These are phyloP conservation scores for Wickerhamomyces sp. DNA, from an alignment of 1,139 yeast genomes.

Conservation along the genomic window DNA sequence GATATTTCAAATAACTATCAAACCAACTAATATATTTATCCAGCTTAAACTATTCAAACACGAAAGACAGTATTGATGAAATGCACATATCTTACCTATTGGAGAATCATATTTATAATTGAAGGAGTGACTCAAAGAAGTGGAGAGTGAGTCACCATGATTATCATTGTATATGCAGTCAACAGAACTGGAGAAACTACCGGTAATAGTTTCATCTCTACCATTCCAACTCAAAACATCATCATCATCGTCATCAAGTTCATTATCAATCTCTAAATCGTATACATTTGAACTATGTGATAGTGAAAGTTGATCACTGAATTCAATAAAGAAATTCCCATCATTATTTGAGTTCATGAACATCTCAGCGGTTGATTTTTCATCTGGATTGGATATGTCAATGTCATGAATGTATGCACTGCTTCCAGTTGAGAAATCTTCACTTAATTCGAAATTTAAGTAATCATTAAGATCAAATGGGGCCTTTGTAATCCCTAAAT, in stretches of 20 bases:
- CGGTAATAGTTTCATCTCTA: not conserved
- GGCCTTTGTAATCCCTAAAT: conserved; percentile 11
- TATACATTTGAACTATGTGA: not conserved
- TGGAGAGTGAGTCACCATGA: not conserved
- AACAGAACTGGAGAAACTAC: not conserved
- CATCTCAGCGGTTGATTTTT: not conserved
- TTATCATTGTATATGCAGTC: not conserved
- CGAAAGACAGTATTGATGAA: no score
- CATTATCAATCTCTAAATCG: not conserved
- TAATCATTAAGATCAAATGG: conserved; percentile 24
- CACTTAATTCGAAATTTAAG: conserved; percentile 20
- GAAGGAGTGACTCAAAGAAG: not conserved
- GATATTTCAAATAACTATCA: no score
- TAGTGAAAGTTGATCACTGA: not conserved
- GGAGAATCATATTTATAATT: not conserved
- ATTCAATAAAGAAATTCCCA: not conserved
- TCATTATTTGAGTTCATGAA: not conserved
- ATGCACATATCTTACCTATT: not conserved
- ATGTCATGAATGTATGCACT: not conserved
- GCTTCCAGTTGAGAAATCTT: conserved; percentile 5
- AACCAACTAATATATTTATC: no score
- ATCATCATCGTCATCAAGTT: conserved; percentile 1
- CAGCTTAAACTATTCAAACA: not conserved
- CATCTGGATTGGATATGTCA: not conserved
- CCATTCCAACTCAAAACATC: conserved; percentile 1